Base-by-base conservation (phyloP, 495 filamentous ascomycete species). In the Corynascus novoguineensis region DNA sequence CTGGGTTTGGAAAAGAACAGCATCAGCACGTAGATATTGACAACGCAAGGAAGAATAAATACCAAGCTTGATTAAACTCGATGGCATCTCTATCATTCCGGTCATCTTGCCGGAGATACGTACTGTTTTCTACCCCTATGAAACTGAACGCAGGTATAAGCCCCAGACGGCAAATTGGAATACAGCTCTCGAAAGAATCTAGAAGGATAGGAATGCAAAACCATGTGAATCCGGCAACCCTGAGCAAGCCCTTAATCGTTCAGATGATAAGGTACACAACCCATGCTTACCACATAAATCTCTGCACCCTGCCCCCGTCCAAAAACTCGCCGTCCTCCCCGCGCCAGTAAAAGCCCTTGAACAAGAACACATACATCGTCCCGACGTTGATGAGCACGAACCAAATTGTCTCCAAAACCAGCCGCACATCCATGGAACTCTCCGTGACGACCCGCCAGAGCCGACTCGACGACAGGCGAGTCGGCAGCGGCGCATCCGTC, bases 281-380 rank as follows among this genome's bases (percentile, higher is more conserved):
- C n/a, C n/a, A n/a, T 2, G 0, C 53, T 42, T 45, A 70, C 92
- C 92, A 97, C 87, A 97, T 89, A 64, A 97, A 97, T 57, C 92
- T 78, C 76, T 97, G 92, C 56, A 89, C 72, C 63, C 77, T 84
- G 28, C 90, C 90, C 28, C 78, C 82, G 68, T 96, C 91, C 61
- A 87, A 79, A 50, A 77, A 14, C 37, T 61, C 59, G 12, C 75
- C 74, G 12, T 70, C 65, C 3, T 63, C 55, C 1, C 56, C 63
- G 24, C 75, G 70, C 92, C 92, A 97, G 60, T 82, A 79, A 67
- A 95, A 97, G 1, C 85, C 86, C 66, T 81, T 77, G 61, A 82
- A 82, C 49, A 96, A 65, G 64, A 97, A 97, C 35, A 95, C 71
- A 68, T 87, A 91, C 61, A 89, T 86, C 10, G 89, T 92, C 1